Conservation (phyloP, 345 rosid species). For the Carallia pectinifolia region DNA sequence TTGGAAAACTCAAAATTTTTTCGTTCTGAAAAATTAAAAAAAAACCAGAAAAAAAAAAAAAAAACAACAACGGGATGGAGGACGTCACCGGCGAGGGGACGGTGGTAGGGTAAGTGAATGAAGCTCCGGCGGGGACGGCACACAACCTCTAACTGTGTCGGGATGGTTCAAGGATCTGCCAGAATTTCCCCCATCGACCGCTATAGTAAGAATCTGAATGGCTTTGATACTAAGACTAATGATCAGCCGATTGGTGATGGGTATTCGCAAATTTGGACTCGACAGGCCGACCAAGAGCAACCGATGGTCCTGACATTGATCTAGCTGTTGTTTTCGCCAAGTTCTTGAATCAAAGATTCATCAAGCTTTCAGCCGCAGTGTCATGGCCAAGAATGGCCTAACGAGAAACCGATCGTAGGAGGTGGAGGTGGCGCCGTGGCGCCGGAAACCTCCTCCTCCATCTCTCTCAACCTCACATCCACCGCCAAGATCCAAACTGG, state of each 20-base stretch:
- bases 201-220: slow-evolving; percentile 18
- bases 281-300: background rate
- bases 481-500: too few species aligned
- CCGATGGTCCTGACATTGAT: slow-evolving; percentile 47
- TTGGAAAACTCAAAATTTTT: too few species aligned
- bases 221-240: slow-evolving; percentile 9
- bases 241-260: slow-evolving; percentile 15
- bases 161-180: slow-evolving; percentile 8
- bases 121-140: too few species aligned
- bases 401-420: background rate
- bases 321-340: slow-evolving; percentile 71
- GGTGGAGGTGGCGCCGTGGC: too few species aligned
- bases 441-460: too few species aligned
- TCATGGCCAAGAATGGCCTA: slow-evolving; percentile 1
- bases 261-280: slow-evolving; percentile 5
- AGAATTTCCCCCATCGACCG: slow-evolving; percentile 30
- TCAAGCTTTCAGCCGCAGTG: slow-evolving; percentile 17
- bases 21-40: too few species aligned
- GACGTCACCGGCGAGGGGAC: too few species aligned
- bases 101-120: too few species aligned
- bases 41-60: too few species aligned
- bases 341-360: slow-evolving; percentile 43
- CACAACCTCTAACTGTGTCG: too few species aligned
- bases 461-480: too few species aligned
- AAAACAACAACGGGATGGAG: too few species aligned